phyloP scores from a whole-genome alignment of 2,329 filamentous ascomycete genomes.

The Diplodia sapinea region DNA sequence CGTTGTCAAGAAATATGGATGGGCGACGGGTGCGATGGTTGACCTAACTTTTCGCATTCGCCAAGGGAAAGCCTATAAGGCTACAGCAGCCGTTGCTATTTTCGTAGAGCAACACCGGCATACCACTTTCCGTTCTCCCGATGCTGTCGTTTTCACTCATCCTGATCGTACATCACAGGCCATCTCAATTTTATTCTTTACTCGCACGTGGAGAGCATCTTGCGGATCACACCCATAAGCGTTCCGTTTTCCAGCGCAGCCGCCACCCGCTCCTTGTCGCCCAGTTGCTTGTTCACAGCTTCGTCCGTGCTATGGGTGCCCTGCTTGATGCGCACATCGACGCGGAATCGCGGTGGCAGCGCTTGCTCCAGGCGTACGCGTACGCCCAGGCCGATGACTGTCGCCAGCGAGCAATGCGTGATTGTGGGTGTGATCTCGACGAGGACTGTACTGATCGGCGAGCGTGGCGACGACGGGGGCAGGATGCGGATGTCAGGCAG shows the following conservation, averaged over 20 bases:
- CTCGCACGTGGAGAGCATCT: conserved; percentile 88
- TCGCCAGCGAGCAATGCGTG: conserved; percentile 94
- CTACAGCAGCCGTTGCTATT: conserved; percentile 26
- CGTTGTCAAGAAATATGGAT: not conserved
- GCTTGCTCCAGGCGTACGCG: conserved; percentile 89
- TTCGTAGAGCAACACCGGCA: conserved; percentile 16
- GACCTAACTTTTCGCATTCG: conserved; percentile 21
- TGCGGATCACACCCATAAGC: conserved; percentile 83
- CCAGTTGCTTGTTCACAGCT: conserved; percentile 95
- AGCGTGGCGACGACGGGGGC: conserved; percentile 66
- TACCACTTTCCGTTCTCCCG: not conserved
- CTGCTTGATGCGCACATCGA: conserved; percentile 93
- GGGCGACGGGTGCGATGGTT: not conserved
- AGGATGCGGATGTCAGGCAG: conserved; percentile 88
- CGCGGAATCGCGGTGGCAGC: conserved; percentile 85
- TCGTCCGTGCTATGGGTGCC: conserved; percentile 95
- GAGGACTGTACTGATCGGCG: conserved; percentile 73
- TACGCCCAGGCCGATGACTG: conserved; percentile 92
- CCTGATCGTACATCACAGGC: conserved; percentile 21
- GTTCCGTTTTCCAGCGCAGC: conserved; percentile 94
- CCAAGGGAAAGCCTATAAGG: conserved; percentile 13
- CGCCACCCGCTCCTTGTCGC: conserved; percentile 94
- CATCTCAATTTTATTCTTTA: conserved; percentile 44
- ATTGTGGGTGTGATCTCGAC: conserved; percentile 96
- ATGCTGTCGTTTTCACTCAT: not conserved